A percentile compares a stretch with the other conserved stretches of the same genome.
phyloP scores from a whole-genome alignment of 768 basidiomycete genomes.

The Boletus pseudopeckii region DNA sequence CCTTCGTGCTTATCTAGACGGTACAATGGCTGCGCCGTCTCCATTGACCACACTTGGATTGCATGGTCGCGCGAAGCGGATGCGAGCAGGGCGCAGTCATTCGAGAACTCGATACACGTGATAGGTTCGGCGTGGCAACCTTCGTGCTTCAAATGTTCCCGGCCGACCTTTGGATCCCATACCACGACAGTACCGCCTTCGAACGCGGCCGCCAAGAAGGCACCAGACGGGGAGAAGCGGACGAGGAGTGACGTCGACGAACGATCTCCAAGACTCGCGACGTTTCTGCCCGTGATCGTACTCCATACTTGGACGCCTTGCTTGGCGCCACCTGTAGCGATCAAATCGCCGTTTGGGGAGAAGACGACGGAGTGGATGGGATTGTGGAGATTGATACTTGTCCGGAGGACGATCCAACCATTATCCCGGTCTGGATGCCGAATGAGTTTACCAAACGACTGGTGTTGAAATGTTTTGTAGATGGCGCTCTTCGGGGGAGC shows the following conservation, averaged over 20 bases:
- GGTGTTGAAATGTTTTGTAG: constrained; percentile 7
- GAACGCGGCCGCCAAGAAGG: constrained; percentile 19
- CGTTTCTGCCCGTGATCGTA: constrained; percentile 15
- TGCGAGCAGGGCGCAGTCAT: constrained; percentile 9
- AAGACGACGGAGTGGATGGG: constrained; percentile 16
- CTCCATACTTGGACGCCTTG: constrained; percentile 26
- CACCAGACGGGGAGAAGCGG: constrained; percentile 20
- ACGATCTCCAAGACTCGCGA: constrained; percentile 17
- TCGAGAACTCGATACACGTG: constrained; percentile 11
- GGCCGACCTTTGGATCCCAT: constrained; percentile 19
- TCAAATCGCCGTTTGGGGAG: constrained; percentile 7
- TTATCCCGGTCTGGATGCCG: neutral
- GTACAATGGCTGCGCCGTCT: constrained; percentile 10
- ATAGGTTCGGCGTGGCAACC: constrained; percentile 10
- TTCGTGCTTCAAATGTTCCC: constrained; percentile 16
- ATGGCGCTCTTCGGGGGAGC: neutral
- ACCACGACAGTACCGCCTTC: constrained; percentile 11
- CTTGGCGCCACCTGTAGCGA: constrained; percentile 15
- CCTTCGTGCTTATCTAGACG: constrained; percentile 15
- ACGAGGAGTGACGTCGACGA: constrained; percentile 9
- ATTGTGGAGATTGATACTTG: neutral
- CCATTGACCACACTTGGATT: constrained; percentile 25
- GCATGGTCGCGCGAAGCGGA: constrained; percentile 17
- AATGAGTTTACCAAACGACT: neutral
- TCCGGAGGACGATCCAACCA: neutral